Percentiles rank a stretch among this genome's conserved stretches.
These are phyloP conservation scores for Lasiosphaeria hispida DNA, from an alignment of 495 filamentous ascomycete genomes.

Conservation along the genomic window DNA sequence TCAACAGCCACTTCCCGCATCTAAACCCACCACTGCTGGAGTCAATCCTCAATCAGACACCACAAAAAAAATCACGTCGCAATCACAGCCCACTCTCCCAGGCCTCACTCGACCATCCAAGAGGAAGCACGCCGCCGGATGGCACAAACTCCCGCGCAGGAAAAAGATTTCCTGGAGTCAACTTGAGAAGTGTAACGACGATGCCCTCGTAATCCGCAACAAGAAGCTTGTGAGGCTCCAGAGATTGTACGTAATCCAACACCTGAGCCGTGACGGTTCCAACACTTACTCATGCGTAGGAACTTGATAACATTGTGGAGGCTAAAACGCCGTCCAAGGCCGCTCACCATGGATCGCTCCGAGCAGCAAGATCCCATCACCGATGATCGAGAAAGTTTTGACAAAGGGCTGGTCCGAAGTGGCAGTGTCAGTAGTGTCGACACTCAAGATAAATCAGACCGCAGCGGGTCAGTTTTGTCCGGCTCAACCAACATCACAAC, in stretches of 20 bases:
- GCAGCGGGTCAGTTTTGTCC: background rate
- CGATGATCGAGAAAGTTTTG: too few relatives aligned
- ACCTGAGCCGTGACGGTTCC: background rate
- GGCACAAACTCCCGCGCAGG: too few relatives aligned
- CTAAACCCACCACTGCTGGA: too few relatives aligned
- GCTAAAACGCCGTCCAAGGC: too few relatives aligned
- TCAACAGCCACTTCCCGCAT: too few relatives aligned
- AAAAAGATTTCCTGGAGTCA: too few relatives aligned
- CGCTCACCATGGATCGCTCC: background rate
- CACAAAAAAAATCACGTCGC: too few relatives aligned
- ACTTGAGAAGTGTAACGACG: background rate
- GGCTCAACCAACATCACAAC: slow-evolving; percentile 1
- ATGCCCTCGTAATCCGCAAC: background rate
- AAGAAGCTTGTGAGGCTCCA: slow-evolving; percentile 1
- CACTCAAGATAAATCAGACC: background rate
- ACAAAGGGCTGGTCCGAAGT: too few relatives aligned
- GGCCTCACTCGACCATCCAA: too few relatives aligned
- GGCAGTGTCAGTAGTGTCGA: slow-evolving; percentile 2
- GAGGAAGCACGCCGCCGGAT: too few relatives aligned
- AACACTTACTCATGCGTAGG: background rate
- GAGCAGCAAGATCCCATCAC: background rate
- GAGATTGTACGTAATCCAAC: background rate
- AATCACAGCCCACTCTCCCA: too few relatives aligned
- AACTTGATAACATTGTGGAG: background rate
- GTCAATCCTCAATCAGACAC: too few relatives aligned